These are phyloP conservation scores for Debaryomyces sp. DNA, from an alignment of 1,139 yeast species.

Conservation along the genomic window DNA sequence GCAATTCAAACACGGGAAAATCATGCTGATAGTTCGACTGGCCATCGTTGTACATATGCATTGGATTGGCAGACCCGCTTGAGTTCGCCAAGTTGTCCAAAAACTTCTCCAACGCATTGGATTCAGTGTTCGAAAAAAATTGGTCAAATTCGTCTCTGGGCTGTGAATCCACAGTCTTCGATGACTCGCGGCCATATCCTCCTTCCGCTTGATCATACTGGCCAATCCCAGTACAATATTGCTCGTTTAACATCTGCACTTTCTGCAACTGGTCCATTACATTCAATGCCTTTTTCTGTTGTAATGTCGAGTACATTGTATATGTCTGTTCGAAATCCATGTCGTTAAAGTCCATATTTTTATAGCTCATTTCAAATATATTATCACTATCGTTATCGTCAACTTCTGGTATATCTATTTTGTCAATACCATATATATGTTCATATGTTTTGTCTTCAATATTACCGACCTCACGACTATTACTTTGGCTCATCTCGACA, in stretches of 20 bases:
- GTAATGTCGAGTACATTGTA: slow-evolving; percentile 41
- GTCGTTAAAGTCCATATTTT: slow-evolving; percentile 20
- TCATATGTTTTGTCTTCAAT: not conserved
- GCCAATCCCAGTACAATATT: slow-evolving; percentile 13
- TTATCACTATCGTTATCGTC: slow-evolving; percentile 3
- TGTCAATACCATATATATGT: not conserved
- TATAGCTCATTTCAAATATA: slow-evolving; percentile 4
- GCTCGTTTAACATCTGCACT: slow-evolving; percentile 38
- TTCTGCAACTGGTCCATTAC: slow-evolving; percentile 44
- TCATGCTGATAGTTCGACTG: slow-evolving; percentile 9
- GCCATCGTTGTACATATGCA: slow-evolving; percentile 31
- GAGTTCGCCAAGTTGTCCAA: slow-evolving; percentile 48
- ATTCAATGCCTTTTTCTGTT: slow-evolving; percentile 40
- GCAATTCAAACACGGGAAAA: slow-evolving; percentile 27
- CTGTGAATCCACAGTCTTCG: not conserved
- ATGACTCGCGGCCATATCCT: slow-evolving; percentile 8
- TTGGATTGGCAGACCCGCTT: slow-evolving; percentile 25
- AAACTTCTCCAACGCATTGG: slow-evolving; percentile 47
- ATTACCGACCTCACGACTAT: not conserved
- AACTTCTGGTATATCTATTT: not conserved
- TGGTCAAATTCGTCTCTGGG: slow-evolving; percentile 41
- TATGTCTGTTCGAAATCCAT: slow-evolving; percentile 55
- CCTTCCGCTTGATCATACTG: not conserved
- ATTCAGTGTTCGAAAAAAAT: slow-evolving; percentile 48
- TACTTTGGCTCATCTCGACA: not conserved